Conservation (phyloP, 768 basidiomycete genomes). For the Mycena filopes region DNA sequence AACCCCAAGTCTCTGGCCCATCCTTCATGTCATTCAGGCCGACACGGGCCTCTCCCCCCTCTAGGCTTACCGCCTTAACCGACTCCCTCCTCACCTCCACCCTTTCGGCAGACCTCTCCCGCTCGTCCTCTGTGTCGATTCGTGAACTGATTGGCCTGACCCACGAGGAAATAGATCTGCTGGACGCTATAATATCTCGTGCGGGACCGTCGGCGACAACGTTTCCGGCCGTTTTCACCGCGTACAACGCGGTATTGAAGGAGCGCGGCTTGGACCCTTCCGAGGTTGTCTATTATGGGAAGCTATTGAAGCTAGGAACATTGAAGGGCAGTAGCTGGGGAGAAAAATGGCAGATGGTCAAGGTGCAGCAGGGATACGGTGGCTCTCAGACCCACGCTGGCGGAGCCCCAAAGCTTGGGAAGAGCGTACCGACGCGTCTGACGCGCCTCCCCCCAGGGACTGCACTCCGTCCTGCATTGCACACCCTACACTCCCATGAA, state of each 20-base stretch:
- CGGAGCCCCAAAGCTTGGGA: neutral
- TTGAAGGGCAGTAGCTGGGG: slow-evolving; percentile 84
- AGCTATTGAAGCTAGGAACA: slow-evolving; percentile 84
- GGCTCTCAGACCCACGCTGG: slow-evolving; percentile 26
- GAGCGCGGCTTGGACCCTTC: slow-evolving; percentile 82
- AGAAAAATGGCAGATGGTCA: slow-evolving; percentile 83
- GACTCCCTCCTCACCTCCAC: slow-evolving; percentile 31
- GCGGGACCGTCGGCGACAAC: slow-evolving; percentile 77
- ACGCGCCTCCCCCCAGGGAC: slow-evolving; percentile 26
- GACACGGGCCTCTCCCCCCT: slow-evolving; percentile 45
- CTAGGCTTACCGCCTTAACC: slow-evolving; percentile 39
- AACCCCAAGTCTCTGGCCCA: neutral
- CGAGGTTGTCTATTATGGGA: slow-evolving; percentile 85
- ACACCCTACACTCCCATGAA: slow-evolving; percentile 54
- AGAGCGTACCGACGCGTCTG: slow-evolving; percentile 25
- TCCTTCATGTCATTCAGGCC: slow-evolving; percentile 47
- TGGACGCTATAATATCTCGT: slow-evolving; percentile 79
- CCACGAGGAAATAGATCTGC: slow-evolving; percentile 69
- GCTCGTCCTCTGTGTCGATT: slow-evolving; percentile 51
- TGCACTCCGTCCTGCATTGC: slow-evolving; percentile 48
- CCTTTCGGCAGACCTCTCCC: slow-evolving; percentile 49
- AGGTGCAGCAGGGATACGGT: slow-evolving; percentile 60
- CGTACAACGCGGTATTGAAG: slow-evolving; percentile 82
- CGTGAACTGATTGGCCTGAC: slow-evolving; percentile 66
- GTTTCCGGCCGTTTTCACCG: slow-evolving; percentile 85